Percentiles rank a stretch among this genome's conserved stretches.
Conservation (phyloP, 1,284 basidiomycete species). For the Hypsizygus ulmarius region DNA sequence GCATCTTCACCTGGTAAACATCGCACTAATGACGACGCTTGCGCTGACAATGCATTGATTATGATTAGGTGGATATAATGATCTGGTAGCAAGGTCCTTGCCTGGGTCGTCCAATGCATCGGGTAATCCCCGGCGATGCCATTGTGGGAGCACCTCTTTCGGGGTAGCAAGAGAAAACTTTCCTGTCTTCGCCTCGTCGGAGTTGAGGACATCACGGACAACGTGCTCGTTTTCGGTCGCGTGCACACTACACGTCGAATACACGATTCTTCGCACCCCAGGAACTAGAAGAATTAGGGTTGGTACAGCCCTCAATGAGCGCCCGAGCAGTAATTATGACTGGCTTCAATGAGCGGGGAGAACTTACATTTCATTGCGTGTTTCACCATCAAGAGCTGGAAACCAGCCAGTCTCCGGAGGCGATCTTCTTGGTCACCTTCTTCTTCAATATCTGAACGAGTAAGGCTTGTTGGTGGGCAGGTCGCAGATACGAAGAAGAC, state of each 20-base stretch:
- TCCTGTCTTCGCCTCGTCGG: constrained; percentile 58
- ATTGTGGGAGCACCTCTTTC: constrained; percentile 67
- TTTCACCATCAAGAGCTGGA: constrained; percentile 91
- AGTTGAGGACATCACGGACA: constrained; percentile 63
- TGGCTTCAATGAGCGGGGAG: constrained; percentile 7
- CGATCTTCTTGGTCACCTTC: constrained; percentile 60
- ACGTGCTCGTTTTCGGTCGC: constrained; percentile 86
- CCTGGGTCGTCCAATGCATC: constrained; percentile 57
- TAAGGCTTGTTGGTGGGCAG: constrained; percentile 1
- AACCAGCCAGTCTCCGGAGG: constrained; percentile 77
- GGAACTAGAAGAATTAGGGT: constrained; percentile 39
- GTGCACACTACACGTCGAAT: constrained; percentile 95
- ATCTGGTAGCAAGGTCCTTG: constrained; percentile 23
- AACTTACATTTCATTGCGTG: constrained; percentile 91
- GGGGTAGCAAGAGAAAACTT: constrained; percentile 69
- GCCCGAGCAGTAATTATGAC: constrained; percentile 13
- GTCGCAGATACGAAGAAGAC: neutral
- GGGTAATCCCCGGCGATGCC: constrained; percentile 74
- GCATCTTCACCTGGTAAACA: constrained; percentile 83
- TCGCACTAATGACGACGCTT: constrained; percentile 73
- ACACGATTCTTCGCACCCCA: constrained; percentile 79
- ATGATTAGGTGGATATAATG: neutral
- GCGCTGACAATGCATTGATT: constrained; percentile 33
- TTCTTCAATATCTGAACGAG: constrained; percentile 42
- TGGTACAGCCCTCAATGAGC: constrained; percentile 14